A percentile compares a stretch with the other conserved stretches of the same genome.
Conservation (phyloP, 108 stramenopile genomes). For the Parietichytrium sp. region DNA sequence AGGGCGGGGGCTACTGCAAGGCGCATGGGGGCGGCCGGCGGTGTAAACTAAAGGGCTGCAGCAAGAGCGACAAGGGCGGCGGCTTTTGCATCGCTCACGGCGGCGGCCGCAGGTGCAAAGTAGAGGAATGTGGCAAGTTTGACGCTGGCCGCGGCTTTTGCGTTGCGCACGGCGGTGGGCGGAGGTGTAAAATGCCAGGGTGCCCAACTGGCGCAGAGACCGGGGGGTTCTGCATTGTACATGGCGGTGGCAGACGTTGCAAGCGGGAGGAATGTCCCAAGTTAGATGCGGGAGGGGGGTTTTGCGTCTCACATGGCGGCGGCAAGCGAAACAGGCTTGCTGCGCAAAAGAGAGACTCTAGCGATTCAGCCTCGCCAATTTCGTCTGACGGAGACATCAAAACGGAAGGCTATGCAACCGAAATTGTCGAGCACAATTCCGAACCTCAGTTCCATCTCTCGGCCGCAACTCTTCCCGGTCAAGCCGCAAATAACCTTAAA, state of each 20-base stretch:
- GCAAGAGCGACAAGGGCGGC: slow-evolving; percentile 92
- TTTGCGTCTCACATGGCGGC: slow-evolving; percentile 95
- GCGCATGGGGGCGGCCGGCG: slow-evolving; percentile 95
- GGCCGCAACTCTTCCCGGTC: too few species aligned
- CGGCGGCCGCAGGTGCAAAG: slow-evolving; percentile 85
- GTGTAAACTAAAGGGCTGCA: slow-evolving; percentile 78
- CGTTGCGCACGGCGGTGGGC: slow-evolving; percentile 94
- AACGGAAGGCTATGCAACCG: too few species aligned
- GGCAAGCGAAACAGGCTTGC: slow-evolving; percentile 66
- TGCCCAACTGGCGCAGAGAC: slow-evolving; percentile 86
- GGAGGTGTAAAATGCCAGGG: slow-evolving; percentile 78
- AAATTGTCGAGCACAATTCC: too few species aligned
- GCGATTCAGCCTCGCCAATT: too few species aligned
- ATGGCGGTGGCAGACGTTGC: slow-evolving; percentile 82
- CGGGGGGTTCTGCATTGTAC: slow-evolving; percentile 89
- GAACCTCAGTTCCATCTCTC: too few species aligned
- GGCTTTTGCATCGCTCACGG: slow-evolving; percentile 95
- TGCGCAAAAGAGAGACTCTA: slow-evolving; percentile 32
- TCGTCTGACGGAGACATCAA: too few species aligned
- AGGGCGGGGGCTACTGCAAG: slow-evolving; percentile 87
- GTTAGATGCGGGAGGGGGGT: slow-evolving; percentile 44
- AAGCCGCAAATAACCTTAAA: too few species aligned
- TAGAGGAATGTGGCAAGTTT: slow-evolving; percentile 84
- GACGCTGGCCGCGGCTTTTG: slow-evolving; percentile 89
- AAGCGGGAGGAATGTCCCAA: slow-evolving; percentile 48